Percentiles rank a stretch among this genome's conserved stretches.
phyloP scores from a whole-genome alignment of 129 eudicot species.

The Centella asiatica region DNA sequence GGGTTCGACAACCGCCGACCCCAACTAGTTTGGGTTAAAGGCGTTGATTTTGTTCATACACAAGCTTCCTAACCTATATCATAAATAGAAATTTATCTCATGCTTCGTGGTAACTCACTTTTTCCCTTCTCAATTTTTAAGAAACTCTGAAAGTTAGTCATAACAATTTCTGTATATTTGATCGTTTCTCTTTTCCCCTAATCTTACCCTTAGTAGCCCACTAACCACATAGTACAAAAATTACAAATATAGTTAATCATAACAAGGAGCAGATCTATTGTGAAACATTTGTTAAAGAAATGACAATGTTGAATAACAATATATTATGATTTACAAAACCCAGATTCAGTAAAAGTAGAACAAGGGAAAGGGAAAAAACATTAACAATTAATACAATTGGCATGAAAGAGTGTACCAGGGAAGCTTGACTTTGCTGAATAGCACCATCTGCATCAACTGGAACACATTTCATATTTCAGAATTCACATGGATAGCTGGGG shows the following conservation, averaged over 20 bases:
- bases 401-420: conserved; percentile 33
- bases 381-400: background rate
- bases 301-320: background rate
- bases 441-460: conserved; percentile 47
- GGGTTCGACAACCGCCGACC: too few relatives aligned
- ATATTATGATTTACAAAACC: background rate
- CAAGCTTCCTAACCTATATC: too few relatives aligned
- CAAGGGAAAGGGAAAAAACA: background rate
- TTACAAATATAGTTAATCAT: too few relatives aligned
- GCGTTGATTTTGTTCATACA: too few relatives aligned
- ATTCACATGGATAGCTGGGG: background rate
- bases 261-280: too few relatives aligned
- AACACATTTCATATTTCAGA: conserved; percentile 14
- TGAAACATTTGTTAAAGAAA: background rate
- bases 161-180: too few relatives aligned
- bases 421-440: conserved; percentile 33
- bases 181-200: too few relatives aligned
- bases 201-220: too few relatives aligned
- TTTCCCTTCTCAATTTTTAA: background rate
- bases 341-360: background rate
- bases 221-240: too few relatives aligned
- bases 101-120: background rate
- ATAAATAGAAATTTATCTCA: too few relatives aligned
- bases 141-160: too few relatives aligned
- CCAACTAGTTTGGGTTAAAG: too few relatives aligned